These are phyloP conservation scores for Tricholoma matsutake DNA, from an alignment of 768 basidiomycete genomes.

Conservation along the genomic window DNA sequence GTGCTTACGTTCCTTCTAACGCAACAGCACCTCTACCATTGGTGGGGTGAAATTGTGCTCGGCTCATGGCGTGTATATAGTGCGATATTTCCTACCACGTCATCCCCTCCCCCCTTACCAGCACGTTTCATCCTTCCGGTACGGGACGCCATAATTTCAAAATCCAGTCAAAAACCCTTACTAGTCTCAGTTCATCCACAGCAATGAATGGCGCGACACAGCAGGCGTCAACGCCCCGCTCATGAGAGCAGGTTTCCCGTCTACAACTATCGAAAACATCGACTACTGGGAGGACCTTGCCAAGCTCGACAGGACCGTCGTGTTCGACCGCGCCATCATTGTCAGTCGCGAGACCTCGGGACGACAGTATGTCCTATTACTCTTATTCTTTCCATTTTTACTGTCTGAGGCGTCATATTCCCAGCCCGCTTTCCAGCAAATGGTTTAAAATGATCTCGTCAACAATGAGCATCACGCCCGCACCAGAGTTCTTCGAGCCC, in stretches of 20 bases:
- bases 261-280: slow-evolving; percentile 51
- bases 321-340: slow-evolving; percentile 61
- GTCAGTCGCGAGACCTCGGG: slow-evolving; percentile 65
- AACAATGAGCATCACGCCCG: slow-evolving; percentile 26
- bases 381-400: background rate
- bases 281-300: slow-evolving; percentile 65
- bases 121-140: slow-evolving; percentile 24
- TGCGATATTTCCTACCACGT: slow-evolving; percentile 3
- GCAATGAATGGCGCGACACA: slow-evolving; percentile 21
- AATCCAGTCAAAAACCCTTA: background rate
- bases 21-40: slow-evolving; percentile 22
- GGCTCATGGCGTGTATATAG: slow-evolving; percentile 23
- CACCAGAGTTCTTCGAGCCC: slow-evolving; percentile 34
- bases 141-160: background rate
- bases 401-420: background rate
- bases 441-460: slow-evolving; percentile 39
- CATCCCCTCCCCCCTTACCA: slow-evolving; percentile 6
- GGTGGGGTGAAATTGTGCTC: slow-evolving; percentile 27
- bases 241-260: slow-evolving; percentile 63
- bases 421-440: slow-evolving; percentile 23
- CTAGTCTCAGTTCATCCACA: slow-evolving; percentile 12
- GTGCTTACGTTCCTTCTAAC: too few relatives aligned
- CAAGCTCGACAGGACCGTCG: slow-evolving; percentile 44
- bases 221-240: slow-evolving; percentile 29
- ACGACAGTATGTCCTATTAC: slow-evolving; percentile 27